A percentile compares a stretch with the other conserved stretches of the same genome.
Evolutionary conservation across 129 eudicot species (phyloP).

Genomic region (Flaveria ramosissima): DNA sequence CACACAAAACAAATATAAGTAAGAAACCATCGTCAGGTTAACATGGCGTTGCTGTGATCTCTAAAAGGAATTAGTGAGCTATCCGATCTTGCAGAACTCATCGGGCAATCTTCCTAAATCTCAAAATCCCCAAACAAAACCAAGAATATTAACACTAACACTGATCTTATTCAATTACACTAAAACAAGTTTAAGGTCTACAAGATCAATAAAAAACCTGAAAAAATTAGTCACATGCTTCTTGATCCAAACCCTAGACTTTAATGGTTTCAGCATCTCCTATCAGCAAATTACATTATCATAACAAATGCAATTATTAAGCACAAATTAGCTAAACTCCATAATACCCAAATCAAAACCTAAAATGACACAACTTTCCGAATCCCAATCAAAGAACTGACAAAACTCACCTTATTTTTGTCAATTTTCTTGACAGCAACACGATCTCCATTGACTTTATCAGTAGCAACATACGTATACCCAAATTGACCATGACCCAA

Average conservation of each 20-base stretch:
- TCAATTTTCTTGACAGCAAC: constrained; percentile 98
- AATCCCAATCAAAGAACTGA: neutral
- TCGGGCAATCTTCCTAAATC: constrained; percentile 7
- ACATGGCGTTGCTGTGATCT: neutral
- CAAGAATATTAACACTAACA: neutral
- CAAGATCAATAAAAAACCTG: neutral
- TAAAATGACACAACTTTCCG: neutral
- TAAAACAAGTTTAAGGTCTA: constrained; percentile 17
- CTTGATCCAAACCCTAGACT: constrained; percentile 20
- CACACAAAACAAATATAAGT: neutral
- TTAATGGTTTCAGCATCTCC: neutral
- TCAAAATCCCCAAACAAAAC: neutral
- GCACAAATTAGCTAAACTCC: neutral
- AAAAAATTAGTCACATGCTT: constrained; percentile 16
- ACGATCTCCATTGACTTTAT: constrained; percentile 79
- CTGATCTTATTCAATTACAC: constrained; percentile 16
- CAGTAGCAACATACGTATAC: constrained; percentile 89
- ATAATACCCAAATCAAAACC: neutral
- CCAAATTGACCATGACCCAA: constrained; percentile 99
- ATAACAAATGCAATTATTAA: constrained; percentile 17
- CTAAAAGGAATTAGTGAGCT: neutral
- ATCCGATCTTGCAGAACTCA: constrained; percentile 12
- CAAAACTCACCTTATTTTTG: constrained; percentile 66
- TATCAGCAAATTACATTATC: constrained; percentile 21
- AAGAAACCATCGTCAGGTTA: neutral